Base-by-base conservation (phyloP, 2,329 filamentous ascomycete species). In the Falciphora oryzae region DNA sequence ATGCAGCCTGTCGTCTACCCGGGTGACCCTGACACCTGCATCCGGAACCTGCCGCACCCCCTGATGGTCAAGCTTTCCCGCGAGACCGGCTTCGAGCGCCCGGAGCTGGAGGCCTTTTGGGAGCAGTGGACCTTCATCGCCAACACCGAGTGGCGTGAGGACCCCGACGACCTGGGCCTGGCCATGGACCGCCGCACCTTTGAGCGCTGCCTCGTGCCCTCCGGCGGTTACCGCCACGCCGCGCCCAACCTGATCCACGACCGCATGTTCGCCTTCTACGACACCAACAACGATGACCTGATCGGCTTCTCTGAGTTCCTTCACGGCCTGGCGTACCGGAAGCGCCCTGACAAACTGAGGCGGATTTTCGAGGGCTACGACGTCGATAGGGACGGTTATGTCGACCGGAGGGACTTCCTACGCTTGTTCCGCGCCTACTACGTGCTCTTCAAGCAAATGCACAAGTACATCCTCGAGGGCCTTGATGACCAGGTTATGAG, bases 81-180 rank as follows among this genome's bases (percentile, higher is more conserved):
- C 64, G 88, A 91, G 67, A 93, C 90, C 0, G 87, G 87, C 25
- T 91, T 96, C 75, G 93, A 97, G 72, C 85, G 90, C 32, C 89
- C 92, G 1, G 92, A 96, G 75, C 80, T 99, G 7, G 94, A 98
- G 76, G 94, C 93, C 8, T 86, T 96, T 57, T 98, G 93, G 89
- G 94, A 98, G 72, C 94, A 98, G 73, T 99, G 96, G 84, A 93
- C 91, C 6, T 97, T 93, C 74, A 89, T 97, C 76, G 94, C 94
- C 57, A 94, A 91, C 69, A 89, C 89, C 7, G 89, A 94, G 73
- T 97, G 90, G 89, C 80, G 86, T 44, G 85, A 89, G 25, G 94
- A 98, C 73, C 91, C 92, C 0, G 88, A 91, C 70, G 84, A 88
- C 28, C 82, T 97, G 57, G 82, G 85, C 64, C 83, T 94, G 70